Percentiles rank a stretch among this genome's conserved stretches.
Evolutionary conservation across 2,329 filamentous ascomycete genomes (phyloP).

Genomic region (Aaosphaeria arxii): DNA sequence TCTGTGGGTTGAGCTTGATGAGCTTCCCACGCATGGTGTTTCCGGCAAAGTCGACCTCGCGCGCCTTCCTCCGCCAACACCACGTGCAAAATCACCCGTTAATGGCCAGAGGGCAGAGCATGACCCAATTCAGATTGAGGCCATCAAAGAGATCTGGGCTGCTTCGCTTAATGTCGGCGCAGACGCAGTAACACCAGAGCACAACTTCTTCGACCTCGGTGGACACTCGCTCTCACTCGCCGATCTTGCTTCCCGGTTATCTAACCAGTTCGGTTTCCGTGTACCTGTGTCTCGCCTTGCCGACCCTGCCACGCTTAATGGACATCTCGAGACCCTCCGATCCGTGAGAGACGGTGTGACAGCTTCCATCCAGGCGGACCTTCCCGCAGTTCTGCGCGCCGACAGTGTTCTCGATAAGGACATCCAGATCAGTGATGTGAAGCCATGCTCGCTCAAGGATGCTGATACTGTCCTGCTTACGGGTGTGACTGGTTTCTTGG

Average conservation of each 20-base stretch:
- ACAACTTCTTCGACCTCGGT: conserved; percentile 79
- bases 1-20: conserved; percentile 70
- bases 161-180: conserved; percentile 64
- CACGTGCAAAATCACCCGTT: conserved; percentile 43
- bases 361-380: conserved; percentile 70
- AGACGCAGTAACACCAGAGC: conserved; percentile 61
- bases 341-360: conserved; percentile 70
- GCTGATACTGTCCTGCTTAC: conserved; percentile 70
- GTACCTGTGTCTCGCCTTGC: conserved; percentile 70
- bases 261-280: conserved; percentile 68
- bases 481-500: conserved; percentile 73
- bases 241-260: conserved; percentile 68
- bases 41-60: conserved; percentile 78
- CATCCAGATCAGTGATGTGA: conserved; percentile 56
- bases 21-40: conserved; percentile 71
- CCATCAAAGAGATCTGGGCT: conserved; percentile 71
- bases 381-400: conserved; percentile 65
- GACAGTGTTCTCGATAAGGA: conserved; percentile 68
- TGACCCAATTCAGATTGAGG: conserved; percentile 63
- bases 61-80: conserved; percentile 61
- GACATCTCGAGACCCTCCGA: conserved; percentile 69
- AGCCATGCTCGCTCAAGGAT: conserved; percentile 59
- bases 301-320: conserved; percentile 67
- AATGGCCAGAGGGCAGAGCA: conserved; percentile 46
- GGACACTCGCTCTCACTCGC: conserved; percentile 78